Evolutionary conservation across 164 flowering plant species (phyloP).

Genomic region (Houttuynia cordata): DNA sequence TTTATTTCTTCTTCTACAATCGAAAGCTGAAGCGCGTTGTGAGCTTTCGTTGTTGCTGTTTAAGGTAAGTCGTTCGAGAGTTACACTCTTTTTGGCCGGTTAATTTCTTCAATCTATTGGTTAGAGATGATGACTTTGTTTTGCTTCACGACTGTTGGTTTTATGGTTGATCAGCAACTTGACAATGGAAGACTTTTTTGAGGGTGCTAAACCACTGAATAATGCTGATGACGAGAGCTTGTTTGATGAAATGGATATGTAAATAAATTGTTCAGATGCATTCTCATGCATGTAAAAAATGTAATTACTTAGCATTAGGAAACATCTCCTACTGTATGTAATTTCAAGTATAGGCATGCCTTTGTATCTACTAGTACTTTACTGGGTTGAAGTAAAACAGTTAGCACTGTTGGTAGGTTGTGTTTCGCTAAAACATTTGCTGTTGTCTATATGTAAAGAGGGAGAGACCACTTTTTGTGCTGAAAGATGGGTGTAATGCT

Average conservation of each 20-base stretch:
- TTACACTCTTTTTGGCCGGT: too few species aligned
- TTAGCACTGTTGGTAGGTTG: too few species aligned
- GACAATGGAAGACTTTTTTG: conserved; percentile 44
- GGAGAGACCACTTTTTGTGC: too few species aligned
- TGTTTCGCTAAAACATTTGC: too few species aligned
- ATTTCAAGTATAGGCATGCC: too few species aligned
- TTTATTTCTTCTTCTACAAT: conserved; percentile 85
- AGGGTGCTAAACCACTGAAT: conserved; percentile 13
- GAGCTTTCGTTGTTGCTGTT: conserved; percentile 69
- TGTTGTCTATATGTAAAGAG: too few species aligned
- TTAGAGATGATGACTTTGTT: neutral
- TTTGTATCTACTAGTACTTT: too few species aligned
- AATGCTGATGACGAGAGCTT: conserved; percentile 43
- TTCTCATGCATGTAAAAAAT: neutral
- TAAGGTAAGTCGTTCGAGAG: conserved; percentile 35
- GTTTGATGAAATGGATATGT: conserved; percentile 86
- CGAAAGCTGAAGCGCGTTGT: conserved; percentile 82
- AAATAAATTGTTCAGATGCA: conserved; percentile 8
- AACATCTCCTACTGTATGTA: too few species aligned
- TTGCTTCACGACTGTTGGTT: neutral
- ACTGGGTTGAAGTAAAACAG: too few species aligned
- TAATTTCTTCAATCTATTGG: neutral
- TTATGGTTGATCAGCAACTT: conserved; percentile 49
- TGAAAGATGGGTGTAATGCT: too few species aligned
- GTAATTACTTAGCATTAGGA: neutral